Base-by-base conservation (phyloP, 2,329 filamentous ascomycete genomes). In the Colletotrichum sp. region DNA sequence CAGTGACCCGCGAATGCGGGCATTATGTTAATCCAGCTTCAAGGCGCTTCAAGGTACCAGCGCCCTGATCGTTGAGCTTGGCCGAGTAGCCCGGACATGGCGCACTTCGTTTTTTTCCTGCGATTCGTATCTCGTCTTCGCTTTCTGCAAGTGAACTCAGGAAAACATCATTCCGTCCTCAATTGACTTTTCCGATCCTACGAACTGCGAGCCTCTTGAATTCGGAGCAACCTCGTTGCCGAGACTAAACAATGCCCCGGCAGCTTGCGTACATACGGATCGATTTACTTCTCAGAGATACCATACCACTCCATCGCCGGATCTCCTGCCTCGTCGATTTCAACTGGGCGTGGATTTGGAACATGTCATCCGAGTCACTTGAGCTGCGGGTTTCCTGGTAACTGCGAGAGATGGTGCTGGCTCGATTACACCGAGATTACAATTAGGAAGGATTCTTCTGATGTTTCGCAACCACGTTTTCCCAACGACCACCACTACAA, bases 121-220 rank as follows among this genome's bases (percentile, higher is more conserved):
- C 36, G 12, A 36, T 60, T 66, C 67, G 34, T 58, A 60, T 48
- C 34, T 74, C 67, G 72, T 38, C 72, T 71, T 71, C 48, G 67
- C 10, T 52, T 30, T 52, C 26, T 26, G n/a, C 16, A 18, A 32
- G 28, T 9, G 15, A 43, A 7, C 9, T 69, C 15, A 48, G 34
- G 64, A 2, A 36, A 8, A 24, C 4, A 5, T 2, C 16, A 48
- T 9, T 9, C 16, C 6, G 15, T 8, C 16, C 30, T 21, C 48
- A 24, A 66, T 52, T 71, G 60, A 72, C 48, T 66, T 66, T 60
- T 15, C 16, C 18, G 28, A 15, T 32, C 28, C 58, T 61, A 21
- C 58, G 21, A 61, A 61, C 9, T 36, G 13, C 43, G 58, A 63
- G 58, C 58, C 18, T 16, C 30, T 7, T 30, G 32, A 63, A 15